phyloP scores from a whole-genome alignment of 371 early-diverging fungal species.

The Apophysomyces elegans region DNA sequence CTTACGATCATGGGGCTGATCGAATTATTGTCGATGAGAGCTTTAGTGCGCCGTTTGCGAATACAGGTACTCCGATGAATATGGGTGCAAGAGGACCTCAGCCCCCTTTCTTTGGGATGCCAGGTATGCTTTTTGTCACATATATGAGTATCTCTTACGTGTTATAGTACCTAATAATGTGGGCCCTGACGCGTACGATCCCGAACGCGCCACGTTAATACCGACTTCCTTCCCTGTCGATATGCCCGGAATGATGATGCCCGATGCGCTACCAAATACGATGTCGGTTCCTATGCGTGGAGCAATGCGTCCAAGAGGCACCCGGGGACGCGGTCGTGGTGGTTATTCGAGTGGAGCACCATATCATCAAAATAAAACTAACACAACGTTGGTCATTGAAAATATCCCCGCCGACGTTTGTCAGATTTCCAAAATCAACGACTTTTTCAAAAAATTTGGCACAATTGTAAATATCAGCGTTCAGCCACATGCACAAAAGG shows the following conservation, averaged over 20 bases:
- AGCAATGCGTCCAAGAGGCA: conserved; percentile 33
- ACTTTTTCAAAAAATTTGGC: conserved; percentile 78
- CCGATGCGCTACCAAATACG: conserved; percentile 15
- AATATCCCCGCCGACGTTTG: conserved; percentile 75
- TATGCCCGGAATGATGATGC: conserved; percentile 22
- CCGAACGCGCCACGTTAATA: conserved; percentile 46
- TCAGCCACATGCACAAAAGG: conserved; percentile 53
- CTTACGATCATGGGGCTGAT: conserved; percentile 76
- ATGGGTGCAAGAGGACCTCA: conserved; percentile 11
- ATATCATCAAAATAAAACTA: conserved; percentile 31
- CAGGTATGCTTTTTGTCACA: not conserved
- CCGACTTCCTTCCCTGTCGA: conserved; percentile 11
- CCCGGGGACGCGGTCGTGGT: conserved; percentile 42
- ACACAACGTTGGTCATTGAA: conserved; percentile 70
- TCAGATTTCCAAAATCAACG: conserved; percentile 68
- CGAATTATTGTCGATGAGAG: conserved; percentile 71
- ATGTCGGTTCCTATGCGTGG: conserved; percentile 17
- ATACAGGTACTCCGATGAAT: conserved; percentile 14
- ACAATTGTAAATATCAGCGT: conserved; percentile 73
- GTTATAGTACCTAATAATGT: conserved; percentile 4
- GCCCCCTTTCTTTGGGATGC: conserved; percentile 31
- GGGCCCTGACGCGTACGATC: conserved; percentile 50
- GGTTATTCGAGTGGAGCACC: conserved; percentile 23
- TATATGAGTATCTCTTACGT: not conserved
- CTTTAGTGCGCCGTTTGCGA: conserved; percentile 29